Base-by-base conservation (phyloP, 306 rosid species). In the Nissolia schottii region DNA sequence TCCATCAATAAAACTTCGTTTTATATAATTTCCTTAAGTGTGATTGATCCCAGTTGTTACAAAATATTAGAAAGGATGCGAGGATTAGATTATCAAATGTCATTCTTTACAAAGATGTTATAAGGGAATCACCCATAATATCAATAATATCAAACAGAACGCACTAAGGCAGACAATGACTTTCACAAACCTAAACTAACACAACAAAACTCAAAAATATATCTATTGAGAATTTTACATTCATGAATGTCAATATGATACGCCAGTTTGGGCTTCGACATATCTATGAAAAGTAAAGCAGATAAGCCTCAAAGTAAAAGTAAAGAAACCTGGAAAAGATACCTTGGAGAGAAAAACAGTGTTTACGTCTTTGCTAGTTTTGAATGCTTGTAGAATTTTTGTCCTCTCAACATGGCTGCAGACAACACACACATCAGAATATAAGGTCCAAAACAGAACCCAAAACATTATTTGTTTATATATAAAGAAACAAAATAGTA, bases 301-400 rank as follows among this genome's bases (percentile, higher is more conserved):
- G 11, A 57, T 46, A 29, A 68, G 32, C 56, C 70, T 63, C 72
- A 59, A 57, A 75, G 69, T 51, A 53, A 12, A 41, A 40, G 16
- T 67, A 54, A 40, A 67, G 54, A 45, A 53, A 54, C 65, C 55
- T 34, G 18, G 63, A 81, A 75, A 34, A 61, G 46, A 75, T 86
- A 93, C 98, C 97, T 93, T 93, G 53, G 98, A 93, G 70, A 93
- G 89, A 74, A 93, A 93, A 67, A 93, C 77, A 3, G 97, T 93
- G 81, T 90, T 93, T 43, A 93, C 89, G 27, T 88, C 96, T 74
- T 86, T 86, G 87, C 98, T 93, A 48, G 98, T 93, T 86, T 93
- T 93, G 84, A 90, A 93, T 70, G 98, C 97, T 34, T 90, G 94
- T 32, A 93, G 86, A 83, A 93, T 93, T 85, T 90, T 93, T 62